Conservation (phyloP, 495 filamentous ascomycete genomes). For the Aspergillus kassunensis region DNA sequence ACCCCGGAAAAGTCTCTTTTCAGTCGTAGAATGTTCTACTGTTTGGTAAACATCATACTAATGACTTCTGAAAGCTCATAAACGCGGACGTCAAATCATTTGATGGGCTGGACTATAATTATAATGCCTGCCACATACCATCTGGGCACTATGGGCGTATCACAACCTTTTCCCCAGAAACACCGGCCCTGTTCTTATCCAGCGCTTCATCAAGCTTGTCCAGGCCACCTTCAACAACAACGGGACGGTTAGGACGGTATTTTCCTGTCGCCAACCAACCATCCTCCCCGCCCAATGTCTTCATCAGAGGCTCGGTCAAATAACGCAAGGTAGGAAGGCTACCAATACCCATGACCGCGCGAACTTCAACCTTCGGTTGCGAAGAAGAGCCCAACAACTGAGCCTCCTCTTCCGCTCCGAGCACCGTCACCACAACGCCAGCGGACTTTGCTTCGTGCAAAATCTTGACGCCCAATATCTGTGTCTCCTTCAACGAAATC, state of each 20-base stretch:
- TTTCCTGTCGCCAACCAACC: slow-evolving; percentile 16
- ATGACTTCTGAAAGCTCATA: too few relatives aligned
- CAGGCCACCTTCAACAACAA: slow-evolving; percentile 16
- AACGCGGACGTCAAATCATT: too few relatives aligned
- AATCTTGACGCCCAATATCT: slow-evolving; percentile 16
- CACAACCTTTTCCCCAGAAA: slow-evolving; percentile 22
- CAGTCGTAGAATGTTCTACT: too few relatives aligned
- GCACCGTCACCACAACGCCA: slow-evolving; percentile 13
- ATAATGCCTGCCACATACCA: too few relatives aligned
- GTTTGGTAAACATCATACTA: too few relatives aligned
- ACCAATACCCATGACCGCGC: slow-evolving; percentile 16
- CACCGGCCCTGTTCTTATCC: slow-evolving; percentile 18
- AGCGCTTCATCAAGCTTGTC: slow-evolving; percentile 18
- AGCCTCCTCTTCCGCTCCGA: slow-evolving; percentile 11
- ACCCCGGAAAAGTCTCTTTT: too few relatives aligned
- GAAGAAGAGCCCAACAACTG: slow-evolving; percentile 8
- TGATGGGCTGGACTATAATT: too few relatives aligned
- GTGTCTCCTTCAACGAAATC: slow-evolving; percentile 15
- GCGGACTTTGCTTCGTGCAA: not conserved
- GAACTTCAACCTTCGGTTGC: slow-evolving; percentile 13
- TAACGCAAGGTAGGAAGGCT: slow-evolving; percentile 16
- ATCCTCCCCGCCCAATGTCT: slow-evolving; percentile 17
- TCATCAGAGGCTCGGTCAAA: slow-evolving; percentile 18
- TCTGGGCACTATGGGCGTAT: slow-evolving; percentile 14
- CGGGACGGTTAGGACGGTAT: slow-evolving; percentile 17